Percentiles rank a stretch among this genome's conserved stretches.
Evolutionary conservation across 192 early-diverging fungal species (phyloP).

Genomic region (Umbelopsis sp.): DNA sequence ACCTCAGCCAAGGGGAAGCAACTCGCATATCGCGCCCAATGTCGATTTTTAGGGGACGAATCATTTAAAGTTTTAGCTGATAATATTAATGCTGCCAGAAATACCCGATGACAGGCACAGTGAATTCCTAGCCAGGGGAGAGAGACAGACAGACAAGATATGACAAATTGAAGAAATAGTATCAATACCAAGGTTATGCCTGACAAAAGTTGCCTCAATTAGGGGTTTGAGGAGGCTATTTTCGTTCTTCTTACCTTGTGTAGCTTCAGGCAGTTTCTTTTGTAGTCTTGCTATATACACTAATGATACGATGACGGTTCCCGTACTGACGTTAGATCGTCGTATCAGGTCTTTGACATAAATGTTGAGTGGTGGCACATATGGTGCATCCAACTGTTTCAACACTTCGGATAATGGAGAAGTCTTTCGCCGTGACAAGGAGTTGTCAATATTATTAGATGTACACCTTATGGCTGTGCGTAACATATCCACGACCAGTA

Average conservation of each 20-base stretch:
- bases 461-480: neutral
- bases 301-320: slow-evolving; percentile 66
- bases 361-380: slow-evolving; percentile 56
- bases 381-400: neutral
- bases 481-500: neutral
- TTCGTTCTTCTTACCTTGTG: slow-evolving; percentile 48
- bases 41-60: slow-evolving; percentile 76
- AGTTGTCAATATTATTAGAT: neutral
- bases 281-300: slow-evolving; percentile 69
- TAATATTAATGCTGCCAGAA: slow-evolving; percentile 68
- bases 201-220: slow-evolving; percentile 4
- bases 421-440: neutral
- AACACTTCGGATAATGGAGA: slow-evolving; percentile 8
- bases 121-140: slow-evolving; percentile 49
- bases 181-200: neutral
- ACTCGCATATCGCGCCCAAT: slow-evolving; percentile 70
- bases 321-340: slow-evolving; percentile 66
- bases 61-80: slow-evolving; percentile 79
- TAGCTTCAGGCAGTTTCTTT: slow-evolving; percentile 64
- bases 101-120: slow-evolving; percentile 75
- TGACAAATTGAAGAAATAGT: neutral
- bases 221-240: slow-evolving; percentile 11
- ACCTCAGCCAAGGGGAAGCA: slow-evolving; percentile 73
- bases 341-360: slow-evolving; percentile 65
- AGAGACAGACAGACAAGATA: neutral